These are phyloP conservation scores for Typha latifolia DNA, from an alignment of 176 grass and related monocot species.

Conservation along the genomic window DNA sequence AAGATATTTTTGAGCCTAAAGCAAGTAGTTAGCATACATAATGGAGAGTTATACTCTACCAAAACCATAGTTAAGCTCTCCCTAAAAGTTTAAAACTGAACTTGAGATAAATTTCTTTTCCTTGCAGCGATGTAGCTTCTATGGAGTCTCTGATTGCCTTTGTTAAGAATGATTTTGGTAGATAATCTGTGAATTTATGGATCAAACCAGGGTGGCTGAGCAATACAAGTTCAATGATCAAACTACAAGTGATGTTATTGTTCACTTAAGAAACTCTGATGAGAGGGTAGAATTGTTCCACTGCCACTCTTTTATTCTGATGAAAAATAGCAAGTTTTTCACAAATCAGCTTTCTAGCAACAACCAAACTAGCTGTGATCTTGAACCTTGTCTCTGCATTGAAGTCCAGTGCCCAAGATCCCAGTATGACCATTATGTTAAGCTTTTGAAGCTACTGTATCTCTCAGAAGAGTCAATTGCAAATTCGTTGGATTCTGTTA, in stretches of 20 bases:
- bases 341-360: slow-evolving; percentile 30
- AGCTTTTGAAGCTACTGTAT: slow-evolving; percentile 56
- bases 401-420: slow-evolving; percentile 44
- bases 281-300: slow-evolving; percentile 43
- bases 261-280: slow-evolving; percentile 39
- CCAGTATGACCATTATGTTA: slow-evolving; percentile 69
- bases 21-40: too few relatives aligned
- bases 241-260: slow-evolving; percentile 50
- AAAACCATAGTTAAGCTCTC: not conserved
- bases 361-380: not conserved
- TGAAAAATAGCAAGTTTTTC: slow-evolving; percentile 51
- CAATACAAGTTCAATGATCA: slow-evolving; percentile 45
- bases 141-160: slow-evolving; percentile 10
- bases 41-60: too few relatives aligned
- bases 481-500: slow-evolving; percentile 80
- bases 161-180: slow-evolving; percentile 3
- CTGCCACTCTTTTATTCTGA: slow-evolving; percentile 65
- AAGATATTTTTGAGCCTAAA: too few relatives aligned
- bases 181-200: slow-evolving; percentile 32
- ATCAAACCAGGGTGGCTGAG: slow-evolving; percentile 14
- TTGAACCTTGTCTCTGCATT: slow-evolving; percentile 30
- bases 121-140: slow-evolving; percentile 19
- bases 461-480: slow-evolving; percentile 43
- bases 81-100: not conserved
- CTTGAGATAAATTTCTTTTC: not conserved